These are phyloP conservation scores for Dictyostelium brefeldianum DNA, from an alignment of 78 protist genomes.

Conservation along the genomic window DNA sequence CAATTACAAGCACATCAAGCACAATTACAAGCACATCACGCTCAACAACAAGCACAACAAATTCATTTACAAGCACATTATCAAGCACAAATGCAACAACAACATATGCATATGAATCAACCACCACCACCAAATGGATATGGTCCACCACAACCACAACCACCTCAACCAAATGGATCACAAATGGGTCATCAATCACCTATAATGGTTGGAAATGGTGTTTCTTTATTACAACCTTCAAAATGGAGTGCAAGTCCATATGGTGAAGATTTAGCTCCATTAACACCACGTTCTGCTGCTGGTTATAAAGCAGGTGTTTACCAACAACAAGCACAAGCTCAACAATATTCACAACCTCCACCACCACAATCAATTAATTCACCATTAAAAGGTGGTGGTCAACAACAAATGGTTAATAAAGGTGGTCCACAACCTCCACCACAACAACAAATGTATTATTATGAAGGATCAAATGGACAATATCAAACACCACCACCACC, in stretches of 20 bases:
- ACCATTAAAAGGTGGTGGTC: neutral
- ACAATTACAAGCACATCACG: neutral
- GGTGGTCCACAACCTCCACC: neutral
- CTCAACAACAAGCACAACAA: slow-evolving; percentile 4
- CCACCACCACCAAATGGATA: neutral
- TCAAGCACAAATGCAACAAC: neutral
- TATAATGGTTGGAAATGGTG: neutral
- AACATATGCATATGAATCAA: neutral
- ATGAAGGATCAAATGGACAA: neutral
- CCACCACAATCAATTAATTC: neutral
- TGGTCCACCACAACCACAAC: slow-evolving; percentile 4
- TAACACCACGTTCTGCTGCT: slow-evolving; percentile 38
- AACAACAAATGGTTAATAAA: neutral
- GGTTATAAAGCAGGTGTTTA: neutral
- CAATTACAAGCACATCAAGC: neutral
- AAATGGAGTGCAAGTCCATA: slow-evolving; percentile 18
- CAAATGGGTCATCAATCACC: neutral
- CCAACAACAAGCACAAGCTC: neutral
- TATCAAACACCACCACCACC: neutral
- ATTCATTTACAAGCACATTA: slow-evolving; percentile 26
- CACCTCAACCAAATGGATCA: neutral
- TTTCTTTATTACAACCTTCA: slow-evolving; percentile 22
- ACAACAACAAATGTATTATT: neutral
- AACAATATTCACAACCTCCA: neutral
- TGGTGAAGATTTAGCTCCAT: slow-evolving; percentile 49